Base-by-base conservation (phyloP, 352 stramenopile species). In the Phytopythium sindhum region DNA sequence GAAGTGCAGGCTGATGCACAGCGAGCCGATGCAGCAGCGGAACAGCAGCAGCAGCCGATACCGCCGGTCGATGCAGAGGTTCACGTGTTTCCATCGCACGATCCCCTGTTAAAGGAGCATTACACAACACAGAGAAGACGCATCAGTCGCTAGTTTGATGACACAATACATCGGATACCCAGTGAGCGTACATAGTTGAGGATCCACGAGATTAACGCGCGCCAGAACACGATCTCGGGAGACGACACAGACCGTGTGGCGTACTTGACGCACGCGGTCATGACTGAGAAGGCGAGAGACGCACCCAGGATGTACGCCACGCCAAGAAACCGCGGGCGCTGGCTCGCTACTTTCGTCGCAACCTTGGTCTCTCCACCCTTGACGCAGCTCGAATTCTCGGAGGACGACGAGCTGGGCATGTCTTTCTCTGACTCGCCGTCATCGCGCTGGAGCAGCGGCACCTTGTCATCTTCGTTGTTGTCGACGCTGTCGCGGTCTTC, bases 191-290 rank as follows among this genome's bases (percentile, higher is more conserved):
- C 57, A 5, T 45, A 53, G 45, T 81, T 86, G 21, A 86, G 35
- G 8, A 67, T 23, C 58, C 66, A 79, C 7, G 69, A 75, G 39
- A 86, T 55, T 10, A 63, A 35, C 2, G 70, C 70, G 35, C 74
- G 70, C 77, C 77, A 86, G 17, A 86, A 70, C 0, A 73, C 69
- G 0, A 61, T 70, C 39, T 81, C 70, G 29, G 77, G 69, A 24
- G 77, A 75, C 12, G 69, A 60, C 21, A 81, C 39, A 26, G 61
- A 41, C 26, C 65, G 61, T 9, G 68, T 77, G 19, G 72, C 64
- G 57, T 69, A 75, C 63, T 86, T 86, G 72, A 83, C 60, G 59
- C 74, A 77, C 29, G 55, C 62, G 2, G 74, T 81, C 67, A 81
- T 78, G 61, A 79, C 54, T 33, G 74, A 83, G 53, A 86, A 80